A percentile compares a stretch with the other conserved stretches of the same genome.
phyloP scores from a whole-genome alignment of 2,329 filamentous ascomycete genomes.

The Xylogone sp. region DNA sequence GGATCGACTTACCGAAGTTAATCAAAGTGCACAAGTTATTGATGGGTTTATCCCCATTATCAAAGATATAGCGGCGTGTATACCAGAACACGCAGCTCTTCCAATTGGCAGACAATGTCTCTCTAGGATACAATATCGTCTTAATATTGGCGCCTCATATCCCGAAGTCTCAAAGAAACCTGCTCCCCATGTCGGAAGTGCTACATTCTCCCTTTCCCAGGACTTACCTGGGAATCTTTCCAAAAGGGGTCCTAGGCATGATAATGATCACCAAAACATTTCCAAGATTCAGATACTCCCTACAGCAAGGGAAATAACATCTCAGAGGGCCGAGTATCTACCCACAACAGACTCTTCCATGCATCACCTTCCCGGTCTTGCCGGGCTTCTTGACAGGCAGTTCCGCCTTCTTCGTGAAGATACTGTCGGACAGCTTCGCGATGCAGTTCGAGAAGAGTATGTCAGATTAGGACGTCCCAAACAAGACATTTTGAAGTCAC shows the following conservation, averaged over 20 bases:
- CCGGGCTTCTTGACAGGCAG: constrained; percentile 48
- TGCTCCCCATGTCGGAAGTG: constrained; percentile 8
- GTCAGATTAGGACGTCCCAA: constrained; percentile 27
- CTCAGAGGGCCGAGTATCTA: constrained; percentile 39
- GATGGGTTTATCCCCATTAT: constrained; percentile 20
- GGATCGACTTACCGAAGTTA: constrained; percentile 30
- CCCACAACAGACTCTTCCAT: constrained; percentile 34
- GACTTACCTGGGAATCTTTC: constrained; percentile 30
- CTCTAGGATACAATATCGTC: constrained; percentile 18
- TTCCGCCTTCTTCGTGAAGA: constrained; percentile 55
- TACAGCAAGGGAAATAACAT: constrained; percentile 43
- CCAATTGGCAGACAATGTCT: constrained; percentile 18
- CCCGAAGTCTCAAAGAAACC: constrained; percentile 12
- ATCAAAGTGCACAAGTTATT: constrained; percentile 31
- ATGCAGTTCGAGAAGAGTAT: constrained; percentile 40
- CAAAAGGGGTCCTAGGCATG: constrained; percentile 34
- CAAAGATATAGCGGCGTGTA: constrained; percentile 18
- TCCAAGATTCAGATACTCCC: constrained; percentile 44
- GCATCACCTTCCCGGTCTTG: constrained; percentile 38
- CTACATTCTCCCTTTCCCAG: constrained; percentile 19
- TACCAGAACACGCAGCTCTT: constrained; percentile 16
- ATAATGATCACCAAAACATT: constrained; percentile 47
- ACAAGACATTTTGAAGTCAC: constrained; percentile 33
- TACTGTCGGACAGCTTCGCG: constrained; percentile 48
- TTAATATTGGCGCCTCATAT: constrained; percentile 19